Conservation (phyloP, 179 eudicot genomes). For the Beta corolliflora region DNA sequence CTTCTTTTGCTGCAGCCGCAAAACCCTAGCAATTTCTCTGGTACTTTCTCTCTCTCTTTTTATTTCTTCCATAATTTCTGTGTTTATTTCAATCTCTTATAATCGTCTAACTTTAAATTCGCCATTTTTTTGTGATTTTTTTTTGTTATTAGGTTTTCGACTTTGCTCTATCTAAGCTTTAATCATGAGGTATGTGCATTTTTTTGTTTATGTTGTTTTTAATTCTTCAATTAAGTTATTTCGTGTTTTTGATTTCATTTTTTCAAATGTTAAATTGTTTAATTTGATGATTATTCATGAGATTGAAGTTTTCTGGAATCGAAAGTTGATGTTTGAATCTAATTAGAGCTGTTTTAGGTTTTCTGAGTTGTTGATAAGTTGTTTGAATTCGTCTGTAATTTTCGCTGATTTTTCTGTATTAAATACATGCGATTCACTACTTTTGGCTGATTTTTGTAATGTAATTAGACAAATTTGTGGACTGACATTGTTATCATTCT, state of each 20-base stretch:
- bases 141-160: slow-evolving; percentile 4
- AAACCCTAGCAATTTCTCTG: slow-evolving; percentile 12
- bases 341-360: too few relatives aligned
- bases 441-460: too few relatives aligned
- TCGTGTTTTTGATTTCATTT: too few relatives aligned
- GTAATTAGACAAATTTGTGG: too few relatives aligned
- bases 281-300: too few relatives aligned
- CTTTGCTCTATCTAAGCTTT: not conserved
- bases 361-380: too few relatives aligned
- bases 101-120: not conserved
- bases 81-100: not conserved
- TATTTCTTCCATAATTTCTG: not conserved
- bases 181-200: slow-evolving; percentile 23
- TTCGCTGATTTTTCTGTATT: too few relatives aligned
- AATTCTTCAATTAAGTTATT: not conserved
- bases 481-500: not conserved
- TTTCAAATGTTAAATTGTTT: too few relatives aligned
- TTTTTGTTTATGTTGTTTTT: not conserved
- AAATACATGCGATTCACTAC: too few relatives aligned
- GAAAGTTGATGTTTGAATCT: too few relatives aligned
- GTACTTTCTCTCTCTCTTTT: slow-evolving; percentile 5
- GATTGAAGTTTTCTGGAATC: too few relatives aligned
- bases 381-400: too few relatives aligned
- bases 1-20: not conserved
- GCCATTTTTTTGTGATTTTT: not conserved